Conservation (phyloP, 345 rosid genomes). For the Viola odorata region DNA sequence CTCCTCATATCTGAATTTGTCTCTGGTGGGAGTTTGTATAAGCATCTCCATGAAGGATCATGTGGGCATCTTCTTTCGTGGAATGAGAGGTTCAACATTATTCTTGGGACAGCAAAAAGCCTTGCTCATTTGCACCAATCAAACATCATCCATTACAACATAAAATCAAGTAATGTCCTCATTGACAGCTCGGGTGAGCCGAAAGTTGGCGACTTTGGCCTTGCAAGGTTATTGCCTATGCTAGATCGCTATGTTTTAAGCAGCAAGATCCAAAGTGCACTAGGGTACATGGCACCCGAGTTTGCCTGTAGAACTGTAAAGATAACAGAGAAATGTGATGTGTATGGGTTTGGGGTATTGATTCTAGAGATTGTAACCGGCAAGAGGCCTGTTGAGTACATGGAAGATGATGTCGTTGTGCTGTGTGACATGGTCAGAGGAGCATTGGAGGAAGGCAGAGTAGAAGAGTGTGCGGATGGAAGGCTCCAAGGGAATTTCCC, state of each 20-base stretch:
- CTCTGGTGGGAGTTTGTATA: constrained; percentile 79
- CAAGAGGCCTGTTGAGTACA: constrained; percentile 85
- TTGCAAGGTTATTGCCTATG: constrained; percentile 89
- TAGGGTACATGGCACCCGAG: constrained; percentile 99
- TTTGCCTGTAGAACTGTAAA: constrained; percentile 93
- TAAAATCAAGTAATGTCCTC: constrained; percentile 87
- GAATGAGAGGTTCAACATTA: constrained; percentile 80
- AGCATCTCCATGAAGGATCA: constrained; percentile 78
- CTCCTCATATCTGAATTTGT: constrained; percentile 84
- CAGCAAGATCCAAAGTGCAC: constrained; percentile 95
- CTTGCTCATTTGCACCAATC: constrained; percentile 78
- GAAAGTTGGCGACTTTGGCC: constrained; percentile 87
- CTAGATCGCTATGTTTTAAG: constrained; percentile 82
- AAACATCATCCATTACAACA: constrained; percentile 84
- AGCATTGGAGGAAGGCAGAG: constrained; percentile 63
- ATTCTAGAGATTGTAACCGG: constrained; percentile 83
- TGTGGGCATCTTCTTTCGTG: constrained; percentile 57
- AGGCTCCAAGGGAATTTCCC: constrained; percentile 60
- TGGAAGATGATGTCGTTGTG: constrained; percentile 95
- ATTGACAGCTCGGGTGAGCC: constrained; percentile 74
- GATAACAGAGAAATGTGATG: constrained; percentile 92
- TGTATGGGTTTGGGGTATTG: constrained; percentile 88
- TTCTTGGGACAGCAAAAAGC: constrained; percentile 85
- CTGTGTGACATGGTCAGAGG: constrained; percentile 83
- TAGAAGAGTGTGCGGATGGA: constrained; percentile 69